Evolutionary conservation across 2,329 filamentous ascomycete species (phyloP).

Genomic region (Cryphonectria naterciae): DNA sequence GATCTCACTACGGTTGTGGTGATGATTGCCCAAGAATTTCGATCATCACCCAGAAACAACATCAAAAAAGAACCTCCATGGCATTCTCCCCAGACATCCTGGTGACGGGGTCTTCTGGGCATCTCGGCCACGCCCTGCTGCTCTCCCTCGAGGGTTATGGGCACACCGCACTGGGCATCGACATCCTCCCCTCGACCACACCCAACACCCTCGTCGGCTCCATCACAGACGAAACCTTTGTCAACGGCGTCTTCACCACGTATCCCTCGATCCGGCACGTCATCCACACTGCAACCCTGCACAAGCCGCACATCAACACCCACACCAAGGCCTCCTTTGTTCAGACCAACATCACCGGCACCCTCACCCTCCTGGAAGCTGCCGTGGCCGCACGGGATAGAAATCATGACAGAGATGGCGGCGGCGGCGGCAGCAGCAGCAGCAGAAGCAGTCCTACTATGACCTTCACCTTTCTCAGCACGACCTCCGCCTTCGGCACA

Average conservation of each 20-base stretch:
- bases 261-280: constrained; percentile 44
- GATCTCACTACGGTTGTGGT: not conserved
- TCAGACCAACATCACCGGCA: constrained; percentile 50
- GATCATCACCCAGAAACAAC: not conserved
- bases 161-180: constrained; percentile 48
- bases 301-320: constrained; percentile 52
- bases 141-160: constrained; percentile 45
- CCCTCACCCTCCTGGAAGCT: constrained; percentile 47
- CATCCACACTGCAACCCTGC: constrained; percentile 51
- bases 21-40: not conserved
- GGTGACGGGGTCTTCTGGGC: constrained; percentile 52
- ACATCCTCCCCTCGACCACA: constrained; percentile 44
- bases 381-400: constrained; percentile 33
- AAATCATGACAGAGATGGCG: not conserved
- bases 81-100: constrained; percentile 40
- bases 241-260: constrained; percentile 38
- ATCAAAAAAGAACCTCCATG: not conserved
- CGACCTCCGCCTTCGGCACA: constrained; percentile 50
- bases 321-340: constrained; percentile 50
- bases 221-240: constrained; percentile 42
- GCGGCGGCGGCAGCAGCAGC: not conserved
- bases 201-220: constrained; percentile 39
- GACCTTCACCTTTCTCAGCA: constrained; percentile 50
- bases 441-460: not conserved
- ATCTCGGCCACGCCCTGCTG: constrained; percentile 52